A percentile compares a stretch with the other conserved stretches of the same genome.
These are phyloP conservation scores for Pyricularia sp. DNA, from an alignment of 2,329 filamentous ascomycete genomes.

Conservation along the genomic window DNA sequence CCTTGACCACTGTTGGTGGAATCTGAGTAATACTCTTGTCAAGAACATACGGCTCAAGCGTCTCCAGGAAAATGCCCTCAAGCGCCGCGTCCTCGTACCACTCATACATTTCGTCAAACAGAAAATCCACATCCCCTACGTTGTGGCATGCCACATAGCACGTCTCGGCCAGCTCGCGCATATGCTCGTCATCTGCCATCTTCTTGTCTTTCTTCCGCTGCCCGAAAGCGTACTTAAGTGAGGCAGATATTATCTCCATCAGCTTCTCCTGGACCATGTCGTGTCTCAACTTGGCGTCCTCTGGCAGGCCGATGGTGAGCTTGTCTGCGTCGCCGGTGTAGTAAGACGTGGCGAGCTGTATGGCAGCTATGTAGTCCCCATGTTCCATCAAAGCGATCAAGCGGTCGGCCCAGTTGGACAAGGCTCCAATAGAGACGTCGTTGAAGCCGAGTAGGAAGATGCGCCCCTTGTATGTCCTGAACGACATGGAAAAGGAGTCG, in stretches of 20 bases:
- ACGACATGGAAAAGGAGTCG: constrained; percentile 97
- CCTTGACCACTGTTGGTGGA: constrained; percentile 78
- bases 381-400: constrained; percentile 91
- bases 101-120: constrained; percentile 87
- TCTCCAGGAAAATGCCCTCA: constrained; percentile 74
- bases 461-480: constrained; percentile 88
- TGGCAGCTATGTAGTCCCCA: constrained; percentile 90
- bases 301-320: constrained; percentile 84
- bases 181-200: constrained; percentile 42
- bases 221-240: constrained; percentile 78
- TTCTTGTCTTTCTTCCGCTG: constrained; percentile 44
- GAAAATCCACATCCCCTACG: constrained; percentile 69
- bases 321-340: constrained; percentile 89
- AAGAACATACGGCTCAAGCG: constrained; percentile 79
- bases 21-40: constrained; percentile 65
- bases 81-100: constrained; percentile 73
- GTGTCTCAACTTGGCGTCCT: constrained; percentile 68
- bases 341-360: constrained; percentile 83
- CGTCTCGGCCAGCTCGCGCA: constrained; percentile 70
- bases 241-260: constrained; percentile 87
- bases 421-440: constrained; percentile 78
- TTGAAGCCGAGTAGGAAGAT: constrained; percentile 91
- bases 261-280: constrained; percentile 80
- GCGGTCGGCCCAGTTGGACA: constrained; percentile 96
- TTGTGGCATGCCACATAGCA: constrained; percentile 77